phyloP scores from a whole-genome alignment of 768 basidiomycete species.

The Psilocybe tampanensis region DNA sequence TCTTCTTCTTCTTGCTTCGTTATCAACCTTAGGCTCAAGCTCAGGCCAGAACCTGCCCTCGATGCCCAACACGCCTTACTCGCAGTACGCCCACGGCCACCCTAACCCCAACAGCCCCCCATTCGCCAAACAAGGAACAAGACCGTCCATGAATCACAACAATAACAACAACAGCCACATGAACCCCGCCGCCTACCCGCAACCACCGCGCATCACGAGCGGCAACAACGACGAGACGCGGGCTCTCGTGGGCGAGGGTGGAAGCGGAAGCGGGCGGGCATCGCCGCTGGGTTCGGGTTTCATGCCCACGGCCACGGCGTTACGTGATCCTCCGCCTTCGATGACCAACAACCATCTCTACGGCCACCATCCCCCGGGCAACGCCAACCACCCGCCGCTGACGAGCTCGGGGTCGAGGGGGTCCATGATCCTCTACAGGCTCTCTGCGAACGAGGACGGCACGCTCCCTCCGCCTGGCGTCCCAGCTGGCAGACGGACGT shows the following conservation, averaged over 20 bases:
- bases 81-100: background rate
- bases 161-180: background rate
- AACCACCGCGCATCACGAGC: background rate
- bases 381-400: background rate
- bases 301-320: background rate
- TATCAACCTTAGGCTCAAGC: background rate
- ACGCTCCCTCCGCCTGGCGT: slow-evolving; percentile 4
- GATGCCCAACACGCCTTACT: background rate
- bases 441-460: slow-evolving; percentile 13
- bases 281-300: background rate
- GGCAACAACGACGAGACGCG: background rate
- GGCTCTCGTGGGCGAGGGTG: background rate
- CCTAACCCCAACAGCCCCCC: background rate
- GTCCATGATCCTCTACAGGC: slow-evolving; percentile 37
- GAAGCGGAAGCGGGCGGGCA: background rate
- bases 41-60: background rate
- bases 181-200: background rate
- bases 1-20: background rate
- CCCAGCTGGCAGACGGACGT: slow-evolving; percentile 14
- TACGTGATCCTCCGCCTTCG: background rate
- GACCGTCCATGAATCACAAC: background rate
- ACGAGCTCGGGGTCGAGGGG: slow-evolving; percentile 17
- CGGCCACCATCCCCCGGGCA: background rate
- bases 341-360: background rate
- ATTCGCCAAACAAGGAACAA: background rate